Percentiles rank a stretch among this genome's conserved stretches.
These are phyloP conservation scores for Dactylellina leptospora DNA, from an alignment of 2,329 filamentous ascomycete genomes.

Conservation along the genomic window DNA sequence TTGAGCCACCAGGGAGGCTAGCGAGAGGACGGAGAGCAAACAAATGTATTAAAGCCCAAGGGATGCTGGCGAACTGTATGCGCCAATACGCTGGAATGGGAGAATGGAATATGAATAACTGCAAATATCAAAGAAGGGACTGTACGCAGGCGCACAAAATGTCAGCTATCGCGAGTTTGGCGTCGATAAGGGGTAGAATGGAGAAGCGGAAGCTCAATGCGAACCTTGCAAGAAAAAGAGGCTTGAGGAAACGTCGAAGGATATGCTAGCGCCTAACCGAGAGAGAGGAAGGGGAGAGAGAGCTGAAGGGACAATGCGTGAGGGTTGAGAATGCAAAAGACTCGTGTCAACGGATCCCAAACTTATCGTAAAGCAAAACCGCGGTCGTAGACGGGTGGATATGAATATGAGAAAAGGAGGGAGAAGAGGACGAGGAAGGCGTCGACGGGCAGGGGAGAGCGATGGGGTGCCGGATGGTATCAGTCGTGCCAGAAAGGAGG, in stretches of 20 bases:
- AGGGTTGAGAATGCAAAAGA: neutral
- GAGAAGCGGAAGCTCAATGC: constrained; percentile 32
- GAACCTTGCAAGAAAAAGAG: constrained; percentile 48
- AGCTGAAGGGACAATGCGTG: constrained; percentile 8
- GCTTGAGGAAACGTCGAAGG: constrained; percentile 26
- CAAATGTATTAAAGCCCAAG: constrained; percentile 8
- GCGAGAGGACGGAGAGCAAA: constrained; percentile 3
- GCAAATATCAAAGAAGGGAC: too few relatives aligned
- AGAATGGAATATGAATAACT: neutral
- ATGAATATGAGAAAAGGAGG: neutral
- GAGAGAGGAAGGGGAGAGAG: constrained; percentile 14
- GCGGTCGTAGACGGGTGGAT: neutral
- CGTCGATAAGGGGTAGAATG: constrained; percentile 4
- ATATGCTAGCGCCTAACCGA: constrained; percentile 39
- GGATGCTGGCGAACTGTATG: constrained; percentile 30
- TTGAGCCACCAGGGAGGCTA: neutral
- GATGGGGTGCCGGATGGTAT: neutral
- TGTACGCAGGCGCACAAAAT: too few relatives aligned
- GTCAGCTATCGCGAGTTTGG: too few relatives aligned
- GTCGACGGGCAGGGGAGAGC: neutral
- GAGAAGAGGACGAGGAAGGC: neutral
- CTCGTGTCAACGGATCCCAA: constrained; percentile 24
- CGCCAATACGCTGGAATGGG: constrained; percentile 25
- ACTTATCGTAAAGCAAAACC: constrained; percentile 20
- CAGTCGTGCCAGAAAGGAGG: constrained; percentile 7